phyloP scores from a whole-genome alignment of 2,329 filamentous ascomycete genomes.

The Exophiala viscosa region DNA sequence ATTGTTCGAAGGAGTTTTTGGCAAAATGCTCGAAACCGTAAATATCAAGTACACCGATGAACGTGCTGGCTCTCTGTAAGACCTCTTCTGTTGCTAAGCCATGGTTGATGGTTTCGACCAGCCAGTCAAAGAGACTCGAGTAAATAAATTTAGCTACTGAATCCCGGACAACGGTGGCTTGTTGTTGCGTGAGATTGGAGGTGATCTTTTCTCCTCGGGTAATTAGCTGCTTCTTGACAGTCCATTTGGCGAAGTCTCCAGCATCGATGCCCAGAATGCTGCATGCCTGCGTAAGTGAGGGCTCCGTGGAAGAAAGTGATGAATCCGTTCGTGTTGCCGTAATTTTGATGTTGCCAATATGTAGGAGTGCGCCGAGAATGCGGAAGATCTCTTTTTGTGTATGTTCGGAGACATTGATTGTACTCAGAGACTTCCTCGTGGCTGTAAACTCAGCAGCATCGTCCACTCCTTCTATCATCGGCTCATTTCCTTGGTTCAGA shows the following conservation, averaged over 20 bases:
- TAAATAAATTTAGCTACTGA: conserved; percentile 99
- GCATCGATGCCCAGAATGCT: conserved; percentile 82
- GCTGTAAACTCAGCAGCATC: conserved; percentile 92
- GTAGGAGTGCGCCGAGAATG: conserved; percentile 81
- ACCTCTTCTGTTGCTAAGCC: conserved; percentile 88
- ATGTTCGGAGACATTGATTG: conserved; percentile 73
- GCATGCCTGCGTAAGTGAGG: conserved; percentile 76
- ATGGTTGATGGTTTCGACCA: conserved; percentile 93
- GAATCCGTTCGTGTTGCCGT: conserved; percentile 85
- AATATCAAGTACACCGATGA: conserved; percentile 98
- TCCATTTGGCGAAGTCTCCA: conserved; percentile 91
- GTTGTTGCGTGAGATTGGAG: conserved; percentile 88
- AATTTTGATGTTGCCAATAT: conserved; percentile 96
- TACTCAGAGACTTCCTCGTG: conserved; percentile 78
- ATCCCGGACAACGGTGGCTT: conserved; percentile 90
- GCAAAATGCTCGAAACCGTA: conserved; percentile 99
- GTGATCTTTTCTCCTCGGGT: conserved; percentile 97
- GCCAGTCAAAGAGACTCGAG: conserved; percentile 96
- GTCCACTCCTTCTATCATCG: conserved; percentile 88
- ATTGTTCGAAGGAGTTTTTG: conserved; percentile 99
- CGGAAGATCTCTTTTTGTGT: conserved; percentile 86
- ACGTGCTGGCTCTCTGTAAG: conserved; percentile 73
- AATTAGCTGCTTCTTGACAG: conserved; percentile 96
- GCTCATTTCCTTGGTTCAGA: conserved; percentile 88
- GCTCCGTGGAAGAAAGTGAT: conserved; percentile 73